These are phyloP conservation scores for Didymella pinodella DNA, from an alignment of 2,329 filamentous ascomycete species.

Conservation along the genomic window DNA sequence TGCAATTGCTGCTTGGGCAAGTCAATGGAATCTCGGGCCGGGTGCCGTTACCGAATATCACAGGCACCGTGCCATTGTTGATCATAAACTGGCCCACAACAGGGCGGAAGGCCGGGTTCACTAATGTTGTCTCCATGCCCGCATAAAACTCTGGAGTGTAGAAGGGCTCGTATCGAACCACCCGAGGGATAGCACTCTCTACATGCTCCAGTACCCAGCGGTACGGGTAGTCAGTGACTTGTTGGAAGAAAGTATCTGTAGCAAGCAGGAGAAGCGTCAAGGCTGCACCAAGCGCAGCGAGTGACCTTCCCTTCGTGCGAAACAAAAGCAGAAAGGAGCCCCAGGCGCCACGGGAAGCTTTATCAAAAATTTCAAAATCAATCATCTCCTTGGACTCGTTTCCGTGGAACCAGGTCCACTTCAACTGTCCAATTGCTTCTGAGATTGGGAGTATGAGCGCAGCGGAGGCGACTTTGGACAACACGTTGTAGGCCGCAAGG, in stretches of 20 bases:
- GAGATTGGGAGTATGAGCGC: constrained; percentile 37
- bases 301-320: constrained; percentile 24
- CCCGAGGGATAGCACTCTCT: background rate
- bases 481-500: constrained; percentile 29
- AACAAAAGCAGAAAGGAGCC: constrained; percentile 29
- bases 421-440: constrained; percentile 44
- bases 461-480: constrained; percentile 39
- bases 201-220: constrained; percentile 10
- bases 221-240: constrained; percentile 24
- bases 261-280: constrained; percentile 22
- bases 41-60: constrained; percentile 32
- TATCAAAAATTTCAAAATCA: constrained; percentile 47
- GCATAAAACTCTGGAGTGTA: background rate
- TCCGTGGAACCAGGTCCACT: constrained; percentile 43
- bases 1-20: constrained; percentile 43
- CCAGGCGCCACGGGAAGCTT: constrained; percentile 37
- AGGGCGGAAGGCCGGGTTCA: too few relatives aligned
- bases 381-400: constrained; percentile 28
- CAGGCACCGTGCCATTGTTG: constrained; percentile 20
- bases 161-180: constrained; percentile 17
- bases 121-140: background rate
- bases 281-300: constrained; percentile 21
- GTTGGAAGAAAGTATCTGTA: constrained; percentile 44
- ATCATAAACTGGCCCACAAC: too few relatives aligned
- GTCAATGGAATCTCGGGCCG: constrained; percentile 35